phyloP scores from a whole-genome alignment of 352 stramenopile genomes.

The Phytophthora podocarpi region DNA sequence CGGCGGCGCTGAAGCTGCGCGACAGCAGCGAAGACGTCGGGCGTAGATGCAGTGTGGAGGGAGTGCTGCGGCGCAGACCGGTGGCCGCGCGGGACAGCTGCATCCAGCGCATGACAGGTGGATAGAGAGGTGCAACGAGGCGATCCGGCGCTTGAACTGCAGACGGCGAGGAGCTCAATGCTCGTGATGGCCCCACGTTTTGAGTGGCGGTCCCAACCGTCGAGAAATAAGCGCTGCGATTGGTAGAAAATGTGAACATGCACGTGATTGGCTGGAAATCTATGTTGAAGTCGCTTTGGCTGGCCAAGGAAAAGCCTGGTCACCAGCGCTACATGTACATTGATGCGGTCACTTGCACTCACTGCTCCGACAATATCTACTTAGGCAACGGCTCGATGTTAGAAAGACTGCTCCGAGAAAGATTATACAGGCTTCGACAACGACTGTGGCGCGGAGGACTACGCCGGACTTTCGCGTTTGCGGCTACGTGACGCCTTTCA shows the following conservation, averaged over 20 bases:
- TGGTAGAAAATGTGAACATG: neutral
- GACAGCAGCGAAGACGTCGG: slow-evolving; percentile 26
- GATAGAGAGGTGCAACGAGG: neutral
- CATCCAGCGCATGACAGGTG: slow-evolving; percentile 55
- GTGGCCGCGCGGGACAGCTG: slow-evolving; percentile 52
- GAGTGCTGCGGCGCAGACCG: slow-evolving; percentile 29
- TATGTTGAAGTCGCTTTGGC: too few species aligned
- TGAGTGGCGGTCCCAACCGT: slow-evolving; percentile 37
- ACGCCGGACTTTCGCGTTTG: too few species aligned
- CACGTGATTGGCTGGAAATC: too few species aligned
- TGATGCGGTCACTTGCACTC: too few species aligned
- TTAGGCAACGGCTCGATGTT: too few species aligned
- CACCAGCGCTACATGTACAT: too few species aligned
- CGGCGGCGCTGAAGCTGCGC: slow-evolving; percentile 38
- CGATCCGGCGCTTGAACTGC: slow-evolving; percentile 3
- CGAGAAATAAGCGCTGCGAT: neutral
- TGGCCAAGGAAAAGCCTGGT: too few species aligned
- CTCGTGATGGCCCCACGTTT: slow-evolving; percentile 26
- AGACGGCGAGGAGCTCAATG: slow-evolving; percentile 28
- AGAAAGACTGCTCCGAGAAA: too few species aligned
- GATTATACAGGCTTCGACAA: too few species aligned
- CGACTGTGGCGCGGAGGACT: too few species aligned
- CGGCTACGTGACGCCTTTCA: too few species aligned
- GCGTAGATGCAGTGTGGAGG: slow-evolving; percentile 23
- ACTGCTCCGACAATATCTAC: too few species aligned